Base-by-base conservation (phyloP, 2,329 filamentous ascomycete genomes). In the Microdochium trichocladiopsis region DNA sequence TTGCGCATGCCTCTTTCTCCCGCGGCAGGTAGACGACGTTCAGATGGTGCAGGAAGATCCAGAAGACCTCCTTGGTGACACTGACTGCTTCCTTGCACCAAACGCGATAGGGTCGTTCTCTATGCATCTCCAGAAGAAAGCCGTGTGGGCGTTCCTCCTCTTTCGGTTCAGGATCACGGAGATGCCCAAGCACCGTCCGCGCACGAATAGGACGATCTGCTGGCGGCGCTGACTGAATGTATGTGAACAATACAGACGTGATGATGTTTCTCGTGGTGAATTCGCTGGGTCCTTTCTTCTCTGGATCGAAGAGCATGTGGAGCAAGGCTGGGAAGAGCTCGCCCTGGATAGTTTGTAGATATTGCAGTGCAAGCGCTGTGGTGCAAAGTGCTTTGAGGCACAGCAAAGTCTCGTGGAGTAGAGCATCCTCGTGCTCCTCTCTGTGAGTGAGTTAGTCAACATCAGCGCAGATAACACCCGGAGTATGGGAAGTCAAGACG, bases 61-160 rank as follows among this genome's bases (percentile, higher is more conserved):
- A 99, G 67, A 99, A 99, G 25, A 97, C 93, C 68, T 99, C 93
- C 69, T 96, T 96, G 43, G 92, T 96, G 48, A 97, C 93, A 61
- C 88, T 92, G 54, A 86, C 86, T 18, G 93, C 84, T 70, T 99
- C 94, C 68, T 92, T 94, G 71, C 87, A 90, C 93, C 93, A 99
- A 2, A 95, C 82, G 31, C 90, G 87, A 68, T 96, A 99, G 1
- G 93, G 93, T 0, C 93, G 82, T 49, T 90, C 83, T 33, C 86
- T 84, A 60, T 88, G 87, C 84, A 97, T 97, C 55, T 92, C 88
- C 22, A 93, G 74, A 48, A 97, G 91, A 66, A 97, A 97, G 2
- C 84, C 84, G 8, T 96, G 75, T 0, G 91, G 90, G 21, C 86
- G 83, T 55, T 87, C 82, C 4, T 87, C 83, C 60, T 93, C 90